Percentiles rank a stretch among this genome's conserved stretches.
phyloP scores from a whole-genome alignment of 2,329 filamentous ascomycete genomes.

The Didymella exigua region DNA sequence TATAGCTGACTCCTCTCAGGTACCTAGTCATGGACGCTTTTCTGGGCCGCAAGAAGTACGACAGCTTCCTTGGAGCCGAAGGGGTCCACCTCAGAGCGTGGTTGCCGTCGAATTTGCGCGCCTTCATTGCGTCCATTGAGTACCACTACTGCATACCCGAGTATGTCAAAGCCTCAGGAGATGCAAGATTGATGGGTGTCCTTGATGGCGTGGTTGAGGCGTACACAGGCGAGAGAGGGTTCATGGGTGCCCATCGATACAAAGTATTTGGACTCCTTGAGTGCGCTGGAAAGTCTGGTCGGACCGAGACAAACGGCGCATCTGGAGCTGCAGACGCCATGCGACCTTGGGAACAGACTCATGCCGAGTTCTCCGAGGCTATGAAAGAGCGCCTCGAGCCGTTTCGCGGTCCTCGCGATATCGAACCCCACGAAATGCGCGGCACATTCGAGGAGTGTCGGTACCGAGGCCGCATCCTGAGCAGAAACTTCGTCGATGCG shows the following conservation, averaged over 20 bases:
- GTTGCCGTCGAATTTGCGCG: constrained; percentile 60
- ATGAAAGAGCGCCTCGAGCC: constrained; percentile 62
- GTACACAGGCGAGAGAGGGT: constrained; percentile 61
- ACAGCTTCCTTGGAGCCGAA: constrained; percentile 59
- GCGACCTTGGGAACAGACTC: constrained; percentile 33
- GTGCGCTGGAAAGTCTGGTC: constrained; percentile 59
- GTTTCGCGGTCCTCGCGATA: constrained; percentile 53
- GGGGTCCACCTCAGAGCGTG: constrained; percentile 60
- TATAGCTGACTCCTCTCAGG: not conserved
- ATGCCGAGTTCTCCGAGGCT: constrained; percentile 55
- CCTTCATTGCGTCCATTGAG: constrained; percentile 62
- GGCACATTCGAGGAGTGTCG: constrained; percentile 62
- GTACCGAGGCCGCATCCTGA: constrained; percentile 55
- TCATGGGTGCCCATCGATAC: constrained; percentile 63
- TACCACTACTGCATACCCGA: constrained; percentile 61
- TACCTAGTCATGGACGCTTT: constrained; percentile 38
- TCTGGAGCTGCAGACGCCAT: constrained; percentile 28
- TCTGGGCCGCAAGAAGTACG: constrained; percentile 52
- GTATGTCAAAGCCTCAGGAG: constrained; percentile 58
- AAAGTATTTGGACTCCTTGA: constrained; percentile 62
- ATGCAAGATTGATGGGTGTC: constrained; percentile 59
- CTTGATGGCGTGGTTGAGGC: constrained; percentile 62
- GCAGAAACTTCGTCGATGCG: constrained; percentile 54
- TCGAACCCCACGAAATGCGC: constrained; percentile 61
- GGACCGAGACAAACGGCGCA: constrained; percentile 49